phyloP scores from a whole-genome alignment of 2,329 filamentous ascomycete genomes.

The Claviceps sp. region DNA sequence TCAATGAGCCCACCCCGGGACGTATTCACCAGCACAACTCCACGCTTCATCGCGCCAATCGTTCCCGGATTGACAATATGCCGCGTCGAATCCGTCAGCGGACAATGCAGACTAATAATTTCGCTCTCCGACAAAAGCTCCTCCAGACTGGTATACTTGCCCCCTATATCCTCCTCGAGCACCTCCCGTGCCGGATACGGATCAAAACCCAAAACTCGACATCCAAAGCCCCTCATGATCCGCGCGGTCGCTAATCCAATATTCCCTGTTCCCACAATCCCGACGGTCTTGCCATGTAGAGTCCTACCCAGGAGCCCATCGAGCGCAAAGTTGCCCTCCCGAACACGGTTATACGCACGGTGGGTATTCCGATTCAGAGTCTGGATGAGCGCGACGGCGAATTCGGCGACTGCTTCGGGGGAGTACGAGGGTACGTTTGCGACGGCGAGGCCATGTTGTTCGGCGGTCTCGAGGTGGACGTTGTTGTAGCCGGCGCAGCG shows the following conservation, averaged over 20 bases:
- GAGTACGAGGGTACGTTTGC: conserved; percentile 56
- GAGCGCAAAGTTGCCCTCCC: conserved; percentile 55
- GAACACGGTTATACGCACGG: conserved; percentile 53
- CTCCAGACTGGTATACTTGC: conserved; percentile 40
- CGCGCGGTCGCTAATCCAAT: conserved; percentile 50
- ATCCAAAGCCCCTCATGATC: conserved; percentile 53
- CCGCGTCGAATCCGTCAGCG: conserved; percentile 44
- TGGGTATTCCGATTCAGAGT: conserved; percentile 56
- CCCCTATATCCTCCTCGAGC: conserved; percentile 36
- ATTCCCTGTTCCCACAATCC: conserved; percentile 49
- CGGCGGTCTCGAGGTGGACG: conserved; percentile 44
- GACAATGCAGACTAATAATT: conserved; percentile 53
- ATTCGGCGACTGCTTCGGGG: conserved; percentile 57
- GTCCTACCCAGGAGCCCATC: conserved; percentile 50
- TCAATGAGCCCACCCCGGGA: conserved; percentile 53
- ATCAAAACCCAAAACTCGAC: conserved; percentile 47
- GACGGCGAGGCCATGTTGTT: conserved; percentile 42
- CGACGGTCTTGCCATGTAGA: conserved; percentile 50
- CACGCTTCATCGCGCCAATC: conserved; percentile 42
- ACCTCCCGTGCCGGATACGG: conserved; percentile 31
- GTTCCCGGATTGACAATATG: conserved; percentile 45
- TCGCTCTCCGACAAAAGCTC: conserved; percentile 41
- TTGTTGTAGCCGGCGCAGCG: conserved; percentile 59
- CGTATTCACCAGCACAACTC: conserved; percentile 52
- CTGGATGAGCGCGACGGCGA: conserved; percentile 52